Evolutionary conservation across 768 basidiomycete species (phyloP), one percentile per base, ranked within the genome.

Genomic region (Pleurotus djamor): DNA sequence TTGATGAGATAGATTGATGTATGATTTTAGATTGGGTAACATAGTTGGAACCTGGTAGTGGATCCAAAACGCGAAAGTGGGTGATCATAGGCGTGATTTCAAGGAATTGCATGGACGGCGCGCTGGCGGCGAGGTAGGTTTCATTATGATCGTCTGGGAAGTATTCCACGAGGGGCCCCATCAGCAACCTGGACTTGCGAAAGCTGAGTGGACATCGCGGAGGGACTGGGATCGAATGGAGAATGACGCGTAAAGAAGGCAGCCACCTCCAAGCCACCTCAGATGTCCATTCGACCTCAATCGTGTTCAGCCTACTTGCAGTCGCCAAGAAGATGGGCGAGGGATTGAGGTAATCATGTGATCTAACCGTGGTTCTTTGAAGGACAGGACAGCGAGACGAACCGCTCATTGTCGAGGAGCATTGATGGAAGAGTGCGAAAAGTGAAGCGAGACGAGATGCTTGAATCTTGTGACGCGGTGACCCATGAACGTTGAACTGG

Each of bases 101-200:
- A 21, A 56, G n/a, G 54, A 56, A 56, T 34, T 43, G 54, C 10
- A 56, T 56, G 32, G 43, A 17, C 13, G 54, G 54, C 5, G 54
- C 54, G 41, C 43, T 44, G 41, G 13, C 17, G 21, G 17, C 41
- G 13, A 56, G 38, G 38, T 56, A 56, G 16, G 44, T 41, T 14
- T 56, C 54, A 41, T 56, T 37, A 13, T 37, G 41, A 14, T 43
- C 54, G 12, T 56, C 54, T 2, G 41, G 37, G 8, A n/a, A 44
- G 5, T 21, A 14, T 12, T 32, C 37, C 33, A 16, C 54, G 28
- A 6, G 12, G 6, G 54, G 54, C 54, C n/a, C n/a, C n/a, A 56
- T 56, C 17, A 56, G 32, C 5, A 56, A n/a, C 32, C 44, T 43
- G 36, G 43, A 36, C 5, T 41, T n/a, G 17, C 41, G 37, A 10